Evolutionary conservation across 805 yeast species (phyloP).

Genomic region (Wickerhamomyces bisporus): DNA sequence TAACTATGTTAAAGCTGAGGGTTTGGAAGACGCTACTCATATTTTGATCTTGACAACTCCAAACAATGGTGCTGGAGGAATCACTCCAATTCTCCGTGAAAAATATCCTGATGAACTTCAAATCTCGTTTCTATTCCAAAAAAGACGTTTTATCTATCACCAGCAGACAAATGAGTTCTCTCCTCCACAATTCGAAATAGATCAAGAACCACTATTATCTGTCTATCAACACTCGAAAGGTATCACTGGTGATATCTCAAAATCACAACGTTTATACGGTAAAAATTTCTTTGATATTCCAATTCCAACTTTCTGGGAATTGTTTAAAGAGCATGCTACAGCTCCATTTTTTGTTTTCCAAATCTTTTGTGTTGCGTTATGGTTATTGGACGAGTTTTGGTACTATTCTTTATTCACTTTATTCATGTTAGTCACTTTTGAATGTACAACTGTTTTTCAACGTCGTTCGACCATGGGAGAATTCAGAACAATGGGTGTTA

Average conservation of each 20-base stretch:
- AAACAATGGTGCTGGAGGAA: conserved; percentile 81
- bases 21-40: conserved; percentile 60
- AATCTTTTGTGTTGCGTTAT: conserved; percentile 88
- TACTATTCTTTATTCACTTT: conserved; percentile 86
- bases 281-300: conserved; percentile 90
- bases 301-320: conserved; percentile 82
- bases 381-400: conserved; percentile 98
- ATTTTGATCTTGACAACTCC: conserved; percentile 77
- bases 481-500: conserved; percentile 95
- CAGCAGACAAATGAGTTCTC: conserved; percentile 48
- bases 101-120: conserved; percentile 56
- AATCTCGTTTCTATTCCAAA: conserved; percentile 78
- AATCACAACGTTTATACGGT: conserved; percentile 61
- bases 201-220: conserved; percentile 50
- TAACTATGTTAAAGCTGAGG: conserved; percentile 52
- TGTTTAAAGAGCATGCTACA: conserved; percentile 95
- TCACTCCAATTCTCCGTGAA: conserved; percentile 54
- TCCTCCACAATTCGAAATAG: conserved; percentile 73
- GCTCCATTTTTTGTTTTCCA: conserved; percentile 98
- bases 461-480: conserved; percentile 92
- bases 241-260: conserved; percentile 45
- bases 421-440: conserved; percentile 90
- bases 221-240: conserved; percentile 56
- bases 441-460: conserved; percentile 91
- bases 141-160: conserved; percentile 80